phyloP scores from a whole-genome alignment of 75 land plant species.

The Pseudotsuga menziesii region DNA sequence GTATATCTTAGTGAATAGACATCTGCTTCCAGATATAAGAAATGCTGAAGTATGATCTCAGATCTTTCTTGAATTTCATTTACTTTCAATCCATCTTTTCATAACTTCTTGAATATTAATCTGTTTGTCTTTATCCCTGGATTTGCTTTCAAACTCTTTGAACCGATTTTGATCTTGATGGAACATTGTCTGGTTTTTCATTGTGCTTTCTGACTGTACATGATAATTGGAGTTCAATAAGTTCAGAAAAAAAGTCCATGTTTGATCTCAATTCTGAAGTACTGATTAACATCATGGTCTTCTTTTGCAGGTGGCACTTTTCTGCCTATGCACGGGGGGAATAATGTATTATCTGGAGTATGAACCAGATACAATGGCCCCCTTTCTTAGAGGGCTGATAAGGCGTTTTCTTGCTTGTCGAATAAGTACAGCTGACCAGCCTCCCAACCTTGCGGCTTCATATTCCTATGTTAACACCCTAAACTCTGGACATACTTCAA shows the following conservation, averaged over 20 bases:
- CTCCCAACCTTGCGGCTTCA: constrained; percentile 33
- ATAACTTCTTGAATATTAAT: neutral
- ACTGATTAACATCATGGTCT: constrained; percentile 4
- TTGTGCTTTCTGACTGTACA: neutral
- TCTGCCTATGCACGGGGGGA: constrained; percentile 91
- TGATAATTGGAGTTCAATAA: neutral
- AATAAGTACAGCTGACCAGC: constrained; percentile 59
- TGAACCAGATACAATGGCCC: constrained; percentile 98
- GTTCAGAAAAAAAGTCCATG: neutral
- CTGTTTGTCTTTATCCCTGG: neutral
- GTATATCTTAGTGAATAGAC: constrained; percentile 89
- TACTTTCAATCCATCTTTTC: neutral
- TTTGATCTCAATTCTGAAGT: neutral
- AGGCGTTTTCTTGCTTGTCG: constrained; percentile 80
- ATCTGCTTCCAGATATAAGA: constrained; percentile 70
- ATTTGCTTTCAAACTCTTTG: neutral
- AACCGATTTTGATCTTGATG: neutral
- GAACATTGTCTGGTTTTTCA: neutral
- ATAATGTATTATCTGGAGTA: constrained; percentile 91
- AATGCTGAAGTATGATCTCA: constrained; percentile 75
- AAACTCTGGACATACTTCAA: constrained; percentile 31
- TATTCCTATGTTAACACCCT: constrained; percentile 58
- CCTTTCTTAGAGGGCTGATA: constrained; percentile 81
- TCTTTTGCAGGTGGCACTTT: constrained; percentile 43
- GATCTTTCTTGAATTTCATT: neutral